Evolutionary conservation across 1,284 basidiomycete genomes (phyloP), one percentile per base, ranked within the genome.

Genomic region (Boletellus dicymbophilus): DNA sequence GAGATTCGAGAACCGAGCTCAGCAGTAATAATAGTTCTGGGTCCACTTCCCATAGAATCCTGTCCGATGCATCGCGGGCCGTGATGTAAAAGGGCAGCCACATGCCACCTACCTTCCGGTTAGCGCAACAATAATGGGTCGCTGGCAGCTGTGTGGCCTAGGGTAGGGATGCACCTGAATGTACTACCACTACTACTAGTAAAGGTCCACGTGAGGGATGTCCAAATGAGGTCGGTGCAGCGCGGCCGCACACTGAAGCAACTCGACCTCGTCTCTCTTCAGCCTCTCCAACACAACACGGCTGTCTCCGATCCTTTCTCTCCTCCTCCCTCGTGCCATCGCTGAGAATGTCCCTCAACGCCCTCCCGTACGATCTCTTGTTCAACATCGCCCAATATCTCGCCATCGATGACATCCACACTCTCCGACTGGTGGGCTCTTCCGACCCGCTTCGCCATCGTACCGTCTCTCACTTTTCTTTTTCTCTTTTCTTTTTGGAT

Each of bases 351-450:
- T 59, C 62, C 18, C 70, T 86, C 42, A 72, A 72, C 48, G 72
- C 69, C 5, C 71, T 87, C 18, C 84, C 85, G 0, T 86, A 87
- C 66, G 85, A 87, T 70, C 70, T 87, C n/a, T 63, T 87, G 38
- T 73, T 87, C 46, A 82, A 83, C 66, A 78, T 88, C 61, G 77
- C 82, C 3, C 74, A 74, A 36, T 78, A 81, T 66, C 74, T 88
- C 28, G 73, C 81, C 55, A 66, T 83, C 57, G 67, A 68, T 31
- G 84, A 85, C 63, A 72, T 88, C 21, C 75, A 79, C 62, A 65
- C 75, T 37, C 65, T 87, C 8, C 82, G 85, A 61, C 59, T 75
- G 51, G 84, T 85, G 66, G 74, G 83, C 69, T n/a, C 40, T 16
- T 10, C 37, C 27, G 13, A 28, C 7, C 38, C 34, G 25, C 47